Conservation (phyloP, 2,329 filamentous ascomycete genomes). For the Mycosphaerella arachidis region DNA sequence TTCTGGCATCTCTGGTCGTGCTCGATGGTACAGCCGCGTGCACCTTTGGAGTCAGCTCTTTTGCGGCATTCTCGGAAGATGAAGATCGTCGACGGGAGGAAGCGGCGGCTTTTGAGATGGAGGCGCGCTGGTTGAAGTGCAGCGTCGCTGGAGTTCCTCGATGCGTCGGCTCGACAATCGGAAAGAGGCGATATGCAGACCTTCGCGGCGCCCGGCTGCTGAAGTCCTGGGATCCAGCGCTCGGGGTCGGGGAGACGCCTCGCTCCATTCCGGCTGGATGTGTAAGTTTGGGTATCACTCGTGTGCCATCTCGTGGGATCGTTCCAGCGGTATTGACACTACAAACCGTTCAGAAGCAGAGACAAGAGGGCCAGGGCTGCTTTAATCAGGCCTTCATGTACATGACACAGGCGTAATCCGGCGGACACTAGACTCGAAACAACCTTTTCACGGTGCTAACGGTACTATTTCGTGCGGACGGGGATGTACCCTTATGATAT, state of each 20-base stretch:
- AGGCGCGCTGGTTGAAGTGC: conserved; percentile 9
- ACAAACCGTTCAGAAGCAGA: background rate
- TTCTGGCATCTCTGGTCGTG: conserved; percentile 5
- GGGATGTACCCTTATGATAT: background rate
- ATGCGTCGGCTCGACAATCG: conserved; percentile 26
- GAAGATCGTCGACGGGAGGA: conserved; percentile 21
- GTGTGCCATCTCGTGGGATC: conserved; percentile 3
- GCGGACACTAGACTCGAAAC: conserved; percentile 13
- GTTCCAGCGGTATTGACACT: background rate
- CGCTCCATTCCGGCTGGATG: conserved; percentile 13
- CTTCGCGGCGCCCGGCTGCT: conserved; percentile 10
- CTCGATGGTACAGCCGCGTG: conserved; percentile 4
- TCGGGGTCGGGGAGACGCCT: conserved; percentile 12
- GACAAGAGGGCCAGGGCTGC: background rate
- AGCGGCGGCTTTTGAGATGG: conserved; percentile 14
- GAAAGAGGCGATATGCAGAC: conserved; percentile 27
- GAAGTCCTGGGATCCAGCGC: background rate
- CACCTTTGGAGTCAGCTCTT: background rate
- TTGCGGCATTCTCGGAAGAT: conserved; percentile 20
- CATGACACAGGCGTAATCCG: conserved; percentile 7
- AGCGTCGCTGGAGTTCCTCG: conserved; percentile 22
- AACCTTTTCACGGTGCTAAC: background rate
- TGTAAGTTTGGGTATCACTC: background rate
- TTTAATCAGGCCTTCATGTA: background rate
- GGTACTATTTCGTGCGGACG: background rate